These are phyloP conservation scores for Lachnellula willkommii DNA, from an alignment of 2,329 filamentous ascomycete genomes.

Conservation along the genomic window DNA sequence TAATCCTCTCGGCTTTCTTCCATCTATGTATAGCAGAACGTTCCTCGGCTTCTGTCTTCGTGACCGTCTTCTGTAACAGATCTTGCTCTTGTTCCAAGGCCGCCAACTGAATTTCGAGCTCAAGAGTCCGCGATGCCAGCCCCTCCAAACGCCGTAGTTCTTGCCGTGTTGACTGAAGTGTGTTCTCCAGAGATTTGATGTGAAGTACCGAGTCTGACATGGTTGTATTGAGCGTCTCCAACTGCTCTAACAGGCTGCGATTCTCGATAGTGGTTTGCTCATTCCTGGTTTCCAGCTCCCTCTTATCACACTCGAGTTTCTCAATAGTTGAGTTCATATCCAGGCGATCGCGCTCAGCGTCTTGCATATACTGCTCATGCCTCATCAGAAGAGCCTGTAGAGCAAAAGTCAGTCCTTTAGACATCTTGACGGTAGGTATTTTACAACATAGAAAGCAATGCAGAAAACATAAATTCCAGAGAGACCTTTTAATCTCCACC, in stretches of 20 bases:
- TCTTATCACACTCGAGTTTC: constrained; percentile 68
- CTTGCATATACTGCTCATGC: constrained; percentile 90
- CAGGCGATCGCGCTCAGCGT: constrained; percentile 78
- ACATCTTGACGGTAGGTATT: constrained; percentile 12
- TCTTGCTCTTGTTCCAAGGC: constrained; percentile 78
- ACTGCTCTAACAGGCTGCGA: constrained; percentile 69
- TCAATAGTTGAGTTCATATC: constrained; percentile 69
- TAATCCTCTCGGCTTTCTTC: constrained; percentile 75
- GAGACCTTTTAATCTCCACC: constrained; percentile 7
- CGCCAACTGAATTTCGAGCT: constrained; percentile 74
- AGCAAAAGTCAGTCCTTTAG: constrained; percentile 60
- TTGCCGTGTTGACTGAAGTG: constrained; percentile 70
- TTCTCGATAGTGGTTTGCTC: constrained; percentile 78
- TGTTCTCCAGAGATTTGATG: constrained; percentile 70
- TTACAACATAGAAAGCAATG: background rate
- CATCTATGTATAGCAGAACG: constrained; percentile 75
- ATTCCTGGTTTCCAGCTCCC: constrained; percentile 70
- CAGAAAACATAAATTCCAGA: background rate
- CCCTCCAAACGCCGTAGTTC: constrained; percentile 69
- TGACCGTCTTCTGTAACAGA: constrained; percentile 61
- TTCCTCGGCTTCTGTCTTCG: constrained; percentile 66
- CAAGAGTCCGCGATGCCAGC: constrained; percentile 67
- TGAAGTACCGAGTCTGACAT: constrained; percentile 74
- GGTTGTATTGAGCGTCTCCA: constrained; percentile 77
- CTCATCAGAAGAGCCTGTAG: constrained; percentile 83